Evolutionary conservation across 345 rosid species (phyloP).

Genomic region (Microthlaspi erraticum): DNA sequence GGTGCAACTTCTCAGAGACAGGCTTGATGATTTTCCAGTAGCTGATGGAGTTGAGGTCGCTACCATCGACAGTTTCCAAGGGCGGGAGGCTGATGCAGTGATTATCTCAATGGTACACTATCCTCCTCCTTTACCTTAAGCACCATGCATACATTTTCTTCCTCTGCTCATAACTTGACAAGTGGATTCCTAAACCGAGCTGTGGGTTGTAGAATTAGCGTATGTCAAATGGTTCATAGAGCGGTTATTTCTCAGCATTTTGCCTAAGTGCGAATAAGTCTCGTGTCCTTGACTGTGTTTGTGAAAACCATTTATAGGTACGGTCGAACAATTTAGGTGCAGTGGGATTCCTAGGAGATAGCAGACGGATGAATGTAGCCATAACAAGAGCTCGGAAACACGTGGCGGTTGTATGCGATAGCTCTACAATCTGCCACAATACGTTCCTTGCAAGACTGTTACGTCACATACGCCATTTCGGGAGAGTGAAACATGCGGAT

Average conservation of each 20-base stretch:
- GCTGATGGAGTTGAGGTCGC: slow-evolving; percentile 90
- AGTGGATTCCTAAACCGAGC: background rate
- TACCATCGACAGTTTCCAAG: slow-evolving; percentile 97
- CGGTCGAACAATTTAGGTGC: slow-evolving; percentile 87
- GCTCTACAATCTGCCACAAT: slow-evolving; percentile 93
- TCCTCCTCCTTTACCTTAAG: background rate
- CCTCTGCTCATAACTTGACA: slow-evolving; percentile 13
- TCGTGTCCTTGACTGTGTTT: slow-evolving; percentile 4
- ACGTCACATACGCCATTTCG: slow-evolving; percentile 85
- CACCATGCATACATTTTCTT: slow-evolving; percentile 1
- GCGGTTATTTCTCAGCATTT: too few relatives aligned
- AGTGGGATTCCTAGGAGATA: slow-evolving; percentile 93
- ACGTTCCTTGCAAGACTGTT: slow-evolving; percentile 87
- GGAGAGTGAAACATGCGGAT: slow-evolving; percentile 87
- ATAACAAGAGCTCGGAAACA: slow-evolving; percentile 88
- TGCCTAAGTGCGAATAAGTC: background rate
- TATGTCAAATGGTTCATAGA: too few relatives aligned
- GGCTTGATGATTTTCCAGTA: slow-evolving; percentile 80
- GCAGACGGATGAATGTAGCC: slow-evolving; percentile 90
- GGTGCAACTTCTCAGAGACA: slow-evolving; percentile 88
- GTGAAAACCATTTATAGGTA: slow-evolving; percentile 51
- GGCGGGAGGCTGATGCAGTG: slow-evolving; percentile 95
- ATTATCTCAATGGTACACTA: slow-evolving; percentile 89
- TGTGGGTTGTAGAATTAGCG: background rate
- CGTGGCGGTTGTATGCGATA: slow-evolving; percentile 90